Base-by-base conservation (phyloP, 768 basidiomycete species). In the Trametes coccinea region DNA sequence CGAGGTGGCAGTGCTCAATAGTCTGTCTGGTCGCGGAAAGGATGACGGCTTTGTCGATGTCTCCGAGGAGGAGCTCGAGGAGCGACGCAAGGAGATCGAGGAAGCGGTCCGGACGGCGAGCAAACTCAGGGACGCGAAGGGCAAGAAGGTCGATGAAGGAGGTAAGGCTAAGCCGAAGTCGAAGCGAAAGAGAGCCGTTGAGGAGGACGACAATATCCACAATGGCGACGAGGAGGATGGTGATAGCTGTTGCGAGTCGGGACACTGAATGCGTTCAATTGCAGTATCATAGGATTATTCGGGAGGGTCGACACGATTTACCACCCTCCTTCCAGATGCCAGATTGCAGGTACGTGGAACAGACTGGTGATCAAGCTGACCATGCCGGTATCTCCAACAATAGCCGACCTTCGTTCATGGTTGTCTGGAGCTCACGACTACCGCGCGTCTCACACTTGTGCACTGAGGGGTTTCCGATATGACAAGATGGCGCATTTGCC, bases 1-100 rank as follows among this genome's bases (percentile, higher is more conserved):
- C 54, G 93, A 95, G 71, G 87, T 93, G 40, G 77, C 79, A 10
- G 77, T 88, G 11, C 75, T 92, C 16, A 81, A 88, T 53, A 65
- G 67, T 22, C 61, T 87, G 11, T 54, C 60, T 8, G 60, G 14
- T 74, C 78, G 5, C 71, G 69, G 54, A 47, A 39, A 59, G 3
- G 54, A 64, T 2, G 60, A 34, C 8, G 59, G 31, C 7, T 56
- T 41, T 27, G n/a, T 33, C 14, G 37, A 37, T 27, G 51, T 54
- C 30, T n/a, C 14, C 9, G 55, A 59, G 34, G 22, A 27, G 8
- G 47, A 56, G 54, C 41, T 67, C 13, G 66, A 44, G 6, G 51
- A 10, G 29, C 59, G 62, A 56, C 60, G 63, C 22, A 53, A 30
- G 47, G 69, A 71, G 60, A 60, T 70, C 22, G 39, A 44, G 30